A percentile compares a stretch with the other conserved stretches of the same genome.
Evolutionary conservation across 108 stramenopile genomes (phyloP).

Genomic region (Discostella pseudostelligera): DNA sequence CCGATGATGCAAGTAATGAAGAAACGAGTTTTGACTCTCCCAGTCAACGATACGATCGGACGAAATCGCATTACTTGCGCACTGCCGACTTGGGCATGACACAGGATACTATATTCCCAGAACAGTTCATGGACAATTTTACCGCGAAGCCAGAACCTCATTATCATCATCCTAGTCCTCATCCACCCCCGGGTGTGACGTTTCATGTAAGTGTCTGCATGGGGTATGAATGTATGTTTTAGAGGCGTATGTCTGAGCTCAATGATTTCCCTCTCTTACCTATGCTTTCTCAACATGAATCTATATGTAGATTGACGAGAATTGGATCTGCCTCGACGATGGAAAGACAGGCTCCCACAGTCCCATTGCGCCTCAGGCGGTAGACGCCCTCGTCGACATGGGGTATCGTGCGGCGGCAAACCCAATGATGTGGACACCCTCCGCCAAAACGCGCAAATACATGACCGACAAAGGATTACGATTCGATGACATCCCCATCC

Average conservation of each 20-base stretch:
- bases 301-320: slow-evolving; percentile 33
- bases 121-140: slow-evolving; percentile 39
- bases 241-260: not conserved
- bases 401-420: slow-evolving; percentile 36
- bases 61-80: slow-evolving; percentile 34
- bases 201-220: slow-evolving; percentile 32
- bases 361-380: slow-evolving; percentile 49
- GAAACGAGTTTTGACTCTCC: not conserved
- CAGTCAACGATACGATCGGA: slow-evolving; percentile 5
- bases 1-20: not conserved
- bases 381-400: slow-evolving; percentile 40
- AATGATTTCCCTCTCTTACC: not conserved
- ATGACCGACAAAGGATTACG: slow-evolving; percentile 45
- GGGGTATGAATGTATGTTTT: not conserved
- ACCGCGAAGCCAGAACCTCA: slow-evolving; percentile 37
- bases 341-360: slow-evolving; percentile 30
- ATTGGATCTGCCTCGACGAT: slow-evolving; percentile 40
- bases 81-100: slow-evolving; percentile 46
- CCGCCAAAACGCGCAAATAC: slow-evolving; percentile 29
- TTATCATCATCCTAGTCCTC: slow-evolving; percentile 47
- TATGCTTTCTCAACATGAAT: not conserved
- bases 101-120: slow-evolving; percentile 37
- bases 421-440: slow-evolving; percentile 54
- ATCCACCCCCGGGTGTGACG: slow-evolving; percentile 39
- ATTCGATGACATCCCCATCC: slow-evolving; percentile 37